Percentiles rank a stretch among this genome's conserved stretches.
phyloP scores from a whole-genome alignment of 352 stramenopile genomes.

The Thalassiosira ordinaria region DNA sequence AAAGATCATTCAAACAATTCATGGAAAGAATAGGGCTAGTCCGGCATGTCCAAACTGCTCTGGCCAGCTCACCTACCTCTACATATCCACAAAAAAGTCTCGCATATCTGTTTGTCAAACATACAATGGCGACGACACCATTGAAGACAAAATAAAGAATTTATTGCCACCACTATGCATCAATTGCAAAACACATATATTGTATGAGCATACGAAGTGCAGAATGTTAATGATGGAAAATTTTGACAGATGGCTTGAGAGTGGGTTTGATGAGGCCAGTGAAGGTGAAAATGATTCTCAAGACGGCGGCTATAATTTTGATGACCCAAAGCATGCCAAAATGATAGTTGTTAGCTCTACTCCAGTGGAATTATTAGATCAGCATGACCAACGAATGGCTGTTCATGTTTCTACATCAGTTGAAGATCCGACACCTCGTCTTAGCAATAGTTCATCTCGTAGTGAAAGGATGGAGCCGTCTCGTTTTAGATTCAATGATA shows the following conservation, averaged over 20 bases:
- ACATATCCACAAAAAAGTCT: slow-evolving; percentile 21
- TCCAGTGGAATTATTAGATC: neutral
- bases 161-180: slow-evolving; percentile 41
- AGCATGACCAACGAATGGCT: neutral
- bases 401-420: neutral
- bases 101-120: slow-evolving; percentile 16
- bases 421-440: neutral
- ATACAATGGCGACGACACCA: slow-evolving; percentile 10
- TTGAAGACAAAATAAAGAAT: slow-evolving; percentile 17
- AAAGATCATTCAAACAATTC: slow-evolving; percentile 14
- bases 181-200: slow-evolving; percentile 34
- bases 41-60: slow-evolving; percentile 35
- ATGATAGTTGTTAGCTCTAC: slow-evolving; percentile 10
- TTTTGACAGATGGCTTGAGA: slow-evolving; percentile 38
- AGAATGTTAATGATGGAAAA: slow-evolving; percentile 49
- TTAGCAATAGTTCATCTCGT: neutral
- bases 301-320: neutral
- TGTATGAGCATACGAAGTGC: slow-evolving; percentile 33
- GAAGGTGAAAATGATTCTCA: slow-evolving; percentile 3
- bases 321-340: slow-evolving; percentile 4
- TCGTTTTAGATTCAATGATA: neutral
- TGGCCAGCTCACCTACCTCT: slow-evolving; percentile 25
- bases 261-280: neutral
- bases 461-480: neutral
- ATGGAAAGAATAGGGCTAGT: slow-evolving; percentile 9